Evolutionary conservation across 2,329 filamentous ascomycete species (phyloP), one percentile per base, ranked within the genome.

Genomic region (Ambrosiella beaveri): DNA sequence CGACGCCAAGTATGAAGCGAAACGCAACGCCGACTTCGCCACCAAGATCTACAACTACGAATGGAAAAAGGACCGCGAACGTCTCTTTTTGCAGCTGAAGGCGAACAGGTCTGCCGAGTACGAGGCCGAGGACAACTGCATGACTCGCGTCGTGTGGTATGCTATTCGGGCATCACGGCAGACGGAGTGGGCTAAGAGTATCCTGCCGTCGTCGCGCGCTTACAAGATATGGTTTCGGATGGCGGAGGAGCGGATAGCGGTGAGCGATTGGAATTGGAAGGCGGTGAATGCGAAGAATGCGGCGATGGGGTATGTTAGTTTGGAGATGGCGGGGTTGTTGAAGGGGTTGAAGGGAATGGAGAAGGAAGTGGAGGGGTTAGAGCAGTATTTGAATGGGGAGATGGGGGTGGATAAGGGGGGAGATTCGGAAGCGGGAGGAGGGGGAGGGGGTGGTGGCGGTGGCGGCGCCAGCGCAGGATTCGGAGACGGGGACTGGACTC

Each of bases 111-210:
- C 27, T 4, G 27, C 27, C 27, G 27, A 27, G 3, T 27, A 27
- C 7, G 13, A 35, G n/a, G 36, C 12, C 1, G 57, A 59, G 17
- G 38, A 54, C 37, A 27, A 51, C 6, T 60, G 72, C 58, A 81
- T 75, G 63, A 82, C 79, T 0, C 67, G 75, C 13, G 79, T 76
- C 1, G 66, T 82, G 58, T 82, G 79, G 79, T 79, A 73, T 62
- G 78, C 76, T 1, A 79, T 82, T 52, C 71, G 74, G 11, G 75
- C 77, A 63, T 80, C 78, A 0, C 66, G 71, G 63, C 68, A 69
- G 27, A 75, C 70, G 0, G 73, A 72, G 2, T 83, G 80, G 80
- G 74, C 78, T 1, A 74, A 72, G 54, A 73, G 75, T 11, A 74
- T 76, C 0, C 75, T 77, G 0, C 79, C 80, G 0, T 65, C 66